Evolutionary conservation across 306 rosid species (phyloP), one percentile per base, ranked within the genome.

Genomic region (Cajanus cajan): DNA sequence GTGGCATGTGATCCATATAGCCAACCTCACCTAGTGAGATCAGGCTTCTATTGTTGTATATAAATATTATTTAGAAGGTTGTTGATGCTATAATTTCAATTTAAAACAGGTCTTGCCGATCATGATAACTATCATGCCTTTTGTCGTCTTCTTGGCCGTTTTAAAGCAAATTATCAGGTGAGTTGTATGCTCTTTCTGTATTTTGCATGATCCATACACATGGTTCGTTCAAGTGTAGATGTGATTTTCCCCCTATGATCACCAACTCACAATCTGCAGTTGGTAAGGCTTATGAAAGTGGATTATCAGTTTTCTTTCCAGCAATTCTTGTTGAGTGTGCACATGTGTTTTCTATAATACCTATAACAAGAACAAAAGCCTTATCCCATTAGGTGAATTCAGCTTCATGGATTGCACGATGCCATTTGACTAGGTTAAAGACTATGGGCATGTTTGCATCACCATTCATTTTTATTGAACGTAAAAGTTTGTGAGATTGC

Each of bases 71-170:
- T 43, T 76, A 70, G 33, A 50, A 52, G 44, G 40, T 37, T 7
- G 12, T 59, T 48, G 67, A 76, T 71, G 50, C 62, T 65, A 15
- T 45, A 34, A 45, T 67, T 76, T 58, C 50, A 15, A 50, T 79
- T 55, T 67, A 22, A 58, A 25, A 37, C 78, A 85, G 88, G 88
- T 68, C 84, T 82, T 82, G 76, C 76, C 68, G 88, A 82, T 78
- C 88, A 85, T 43, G 88, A 85, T 55, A 85, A 85, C 61, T 85
- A 85, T 66, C 79, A 85, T 78, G 84, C 68, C 24, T 85, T 85
- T 74, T 85, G 88, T 54, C 86, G 84, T 61, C 86, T 85, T 54
- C 86, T 85, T 74, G 84, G 88, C 7, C 86, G 88, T 52, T 85
- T 85, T 74, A 85, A 85, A 78, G 69, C 62, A 78, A 85, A 82